A percentile compares a stretch with the other conserved stretches of the same genome.
Conservation (phyloP, 139 green algal species). For the Edaphochlamys debaryana region DNA sequence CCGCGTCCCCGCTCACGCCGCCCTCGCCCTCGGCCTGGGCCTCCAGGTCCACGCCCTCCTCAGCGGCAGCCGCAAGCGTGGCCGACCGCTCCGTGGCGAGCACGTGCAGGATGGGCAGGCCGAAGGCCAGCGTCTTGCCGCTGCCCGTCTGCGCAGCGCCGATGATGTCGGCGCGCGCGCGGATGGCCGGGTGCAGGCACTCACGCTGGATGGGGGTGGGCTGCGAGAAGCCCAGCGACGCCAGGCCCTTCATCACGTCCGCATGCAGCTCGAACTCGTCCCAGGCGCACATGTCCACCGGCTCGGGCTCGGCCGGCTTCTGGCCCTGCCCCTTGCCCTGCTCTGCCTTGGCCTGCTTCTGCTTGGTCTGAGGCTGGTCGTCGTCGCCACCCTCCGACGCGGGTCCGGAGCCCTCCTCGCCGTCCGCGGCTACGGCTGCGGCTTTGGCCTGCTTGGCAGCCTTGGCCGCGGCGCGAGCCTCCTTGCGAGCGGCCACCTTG, state of each 20-base stretch:
- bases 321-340: background rate
- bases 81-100: slow-evolving; percentile 57
- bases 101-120: slow-evolving; percentile 92
- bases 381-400: background rate
- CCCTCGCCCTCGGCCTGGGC: background rate
- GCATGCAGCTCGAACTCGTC: slow-evolving; percentile 53
- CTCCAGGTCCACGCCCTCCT: background rate
- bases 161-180: slow-evolving; percentile 86
- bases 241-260: slow-evolving; percentile 47
- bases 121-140: slow-evolving; percentile 99
- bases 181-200: slow-evolving; percentile 76
- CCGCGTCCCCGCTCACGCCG: background rate
- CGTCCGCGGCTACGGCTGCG: background rate
- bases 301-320: background rate
- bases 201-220: slow-evolving; percentile 87
- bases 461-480: background rate
- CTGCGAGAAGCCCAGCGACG: slow-evolving; percentile 62
- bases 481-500: too few species aligned
- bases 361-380: background rate
- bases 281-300: slow-evolving; percentile 63
- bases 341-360: background rate
- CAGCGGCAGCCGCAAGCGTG: background rate
- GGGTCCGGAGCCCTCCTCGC: background rate
- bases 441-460: slow-evolving; percentile 2
- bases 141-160: slow-evolving; percentile 96